Conservation (phyloP, 1,284 basidiomycete genomes). For the Pseudozyma sp. region DNA sequence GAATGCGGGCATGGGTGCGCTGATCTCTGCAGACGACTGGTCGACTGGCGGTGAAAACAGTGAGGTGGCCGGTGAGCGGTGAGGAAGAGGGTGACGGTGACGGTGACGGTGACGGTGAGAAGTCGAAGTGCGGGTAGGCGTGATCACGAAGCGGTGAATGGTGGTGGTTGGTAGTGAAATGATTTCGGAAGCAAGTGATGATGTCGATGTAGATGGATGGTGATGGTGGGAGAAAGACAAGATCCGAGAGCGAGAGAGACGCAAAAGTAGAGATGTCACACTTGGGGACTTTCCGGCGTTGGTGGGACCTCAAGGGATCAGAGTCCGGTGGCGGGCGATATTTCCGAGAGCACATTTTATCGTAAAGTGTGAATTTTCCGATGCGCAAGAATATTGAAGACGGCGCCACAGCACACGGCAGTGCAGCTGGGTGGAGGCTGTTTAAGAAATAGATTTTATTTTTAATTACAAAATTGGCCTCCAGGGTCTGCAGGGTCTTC, state of each 20-base stretch:
- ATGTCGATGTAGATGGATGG: background rate
- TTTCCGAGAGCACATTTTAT: slow-evolving; percentile 1
- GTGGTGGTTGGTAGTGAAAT: background rate
- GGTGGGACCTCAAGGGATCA: background rate
- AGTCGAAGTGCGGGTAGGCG: slow-evolving; percentile 8
- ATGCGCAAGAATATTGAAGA: background rate
- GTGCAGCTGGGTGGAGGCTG: slow-evolving; percentile 6
- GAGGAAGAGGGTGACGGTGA: slow-evolving; percentile 4
- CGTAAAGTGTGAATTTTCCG: background rate
- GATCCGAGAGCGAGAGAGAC: slow-evolving; percentile 6
- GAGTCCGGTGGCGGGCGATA: background rate
- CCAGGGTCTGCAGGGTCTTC: too few relatives aligned
- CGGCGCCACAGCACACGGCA: too few relatives aligned
- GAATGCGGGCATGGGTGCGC: slow-evolving; percentile 33
- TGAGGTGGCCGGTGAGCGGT: background rate
- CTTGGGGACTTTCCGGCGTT: background rate
- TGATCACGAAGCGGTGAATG: slow-evolving; percentile 6
- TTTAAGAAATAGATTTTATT: too few relatives aligned
- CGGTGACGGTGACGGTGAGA: slow-evolving; percentile 3
- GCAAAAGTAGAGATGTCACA: background rate
- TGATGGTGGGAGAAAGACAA: slow-evolving; percentile 15
- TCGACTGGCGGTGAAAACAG: slow-evolving; percentile 15
- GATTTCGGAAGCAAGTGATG: background rate
- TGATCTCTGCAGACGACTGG: slow-evolving; percentile 10
- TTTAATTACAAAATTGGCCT: too few relatives aligned